These are phyloP conservation scores for Amphibolis antarctica DNA, from an alignment of 106 monocot genomes.

Conservation along the genomic window DNA sequence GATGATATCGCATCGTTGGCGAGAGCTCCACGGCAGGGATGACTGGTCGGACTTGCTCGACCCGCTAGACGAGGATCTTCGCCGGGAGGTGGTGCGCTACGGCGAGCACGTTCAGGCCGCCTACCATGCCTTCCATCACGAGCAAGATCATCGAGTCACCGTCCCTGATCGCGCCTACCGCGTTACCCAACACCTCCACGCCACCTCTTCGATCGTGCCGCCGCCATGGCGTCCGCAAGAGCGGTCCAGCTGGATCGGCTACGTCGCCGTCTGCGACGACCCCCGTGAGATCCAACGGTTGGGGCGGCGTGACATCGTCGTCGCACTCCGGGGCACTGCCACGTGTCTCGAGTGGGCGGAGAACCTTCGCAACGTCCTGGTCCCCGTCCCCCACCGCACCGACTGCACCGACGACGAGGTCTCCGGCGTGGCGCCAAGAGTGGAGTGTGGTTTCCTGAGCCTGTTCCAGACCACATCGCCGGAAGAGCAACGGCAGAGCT, in stretches of 20 bases:
- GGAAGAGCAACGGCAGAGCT: conserved; percentile 9
- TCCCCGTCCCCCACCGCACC: conserved; percentile 12
- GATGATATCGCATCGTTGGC: conserved; percentile 36
- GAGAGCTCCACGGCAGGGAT: conserved; percentile 43
- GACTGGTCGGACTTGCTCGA: conserved; percentile 71
- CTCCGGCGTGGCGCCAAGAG: conserved; percentile 10
- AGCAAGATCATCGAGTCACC: conserved; percentile 5
- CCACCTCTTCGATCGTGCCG: conserved; percentile 57
- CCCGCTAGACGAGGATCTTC: conserved; percentile 68
- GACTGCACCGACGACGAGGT: not conserved
- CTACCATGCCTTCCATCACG: conserved; percentile 44
- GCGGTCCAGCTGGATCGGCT: conserved; percentile 44
- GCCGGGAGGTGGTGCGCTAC: conserved; percentile 84
- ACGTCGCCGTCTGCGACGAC: conserved; percentile 47
- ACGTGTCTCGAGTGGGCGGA: conserved; percentile 54
- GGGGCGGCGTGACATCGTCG: conserved; percentile 44
- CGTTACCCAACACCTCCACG: conserved; percentile 44
- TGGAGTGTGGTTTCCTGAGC: conserved; percentile 33
- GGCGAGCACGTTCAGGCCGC: conserved; percentile 74
- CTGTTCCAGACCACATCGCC: conserved; percentile 19
- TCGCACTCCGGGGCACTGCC: conserved; percentile 43
- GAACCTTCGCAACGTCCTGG: conserved; percentile 35
- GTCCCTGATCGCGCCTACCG: conserved; percentile 47
- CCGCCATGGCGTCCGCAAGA: conserved; percentile 28
- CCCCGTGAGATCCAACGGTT: conserved; percentile 34